Conservation (phyloP, 371 early-diverging fungal species). For the Furculomyces boomerangus region DNA sequence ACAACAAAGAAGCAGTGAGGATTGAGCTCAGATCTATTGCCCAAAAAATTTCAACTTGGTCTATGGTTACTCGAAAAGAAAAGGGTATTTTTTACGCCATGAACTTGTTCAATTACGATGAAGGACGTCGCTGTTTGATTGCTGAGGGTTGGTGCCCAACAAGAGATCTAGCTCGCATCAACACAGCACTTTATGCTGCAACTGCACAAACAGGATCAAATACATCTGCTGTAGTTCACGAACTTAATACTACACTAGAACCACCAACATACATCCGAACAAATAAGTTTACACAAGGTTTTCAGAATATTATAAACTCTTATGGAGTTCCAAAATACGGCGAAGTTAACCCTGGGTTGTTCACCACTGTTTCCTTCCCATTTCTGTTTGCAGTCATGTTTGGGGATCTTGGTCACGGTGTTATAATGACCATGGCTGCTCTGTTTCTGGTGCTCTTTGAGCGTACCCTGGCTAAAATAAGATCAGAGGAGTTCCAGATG, state of each 20-base stretch:
- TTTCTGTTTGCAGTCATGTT: constrained; percentile 99
- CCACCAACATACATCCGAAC: constrained; percentile 94
- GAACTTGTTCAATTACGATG: constrained; percentile 87
- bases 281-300: constrained; percentile 90
- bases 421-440: constrained; percentile 61
- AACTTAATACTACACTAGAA: constrained; percentile 56
- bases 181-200: constrained; percentile 64
- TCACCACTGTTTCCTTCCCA: constrained; percentile 96
- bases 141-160: constrained; percentile 97
- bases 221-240: constrained; percentile 70
- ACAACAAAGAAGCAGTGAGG: constrained; percentile 60
- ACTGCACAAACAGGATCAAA: constrained; percentile 73
- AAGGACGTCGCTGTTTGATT: constrained; percentile 79
- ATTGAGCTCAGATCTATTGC: constrained; percentile 68
- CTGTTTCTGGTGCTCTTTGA: constrained; percentile 69
- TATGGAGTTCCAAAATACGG: constrained; percentile 98
- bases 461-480: constrained; percentile 45
- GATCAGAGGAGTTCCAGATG: constrained; percentile 78
- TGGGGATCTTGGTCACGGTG: constrained; percentile 98
- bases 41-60: constrained; percentile 70
- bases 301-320: constrained; percentile 95
- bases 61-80: constrained; percentile 81
- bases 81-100: constrained; percentile 93
- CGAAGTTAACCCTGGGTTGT: constrained; percentile 99
- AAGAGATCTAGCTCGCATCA: constrained; percentile 54